These are phyloP conservation scores for Eucalyptus viminalis DNA, from an alignment of 345 rosid species.

Conservation along the genomic window DNA sequence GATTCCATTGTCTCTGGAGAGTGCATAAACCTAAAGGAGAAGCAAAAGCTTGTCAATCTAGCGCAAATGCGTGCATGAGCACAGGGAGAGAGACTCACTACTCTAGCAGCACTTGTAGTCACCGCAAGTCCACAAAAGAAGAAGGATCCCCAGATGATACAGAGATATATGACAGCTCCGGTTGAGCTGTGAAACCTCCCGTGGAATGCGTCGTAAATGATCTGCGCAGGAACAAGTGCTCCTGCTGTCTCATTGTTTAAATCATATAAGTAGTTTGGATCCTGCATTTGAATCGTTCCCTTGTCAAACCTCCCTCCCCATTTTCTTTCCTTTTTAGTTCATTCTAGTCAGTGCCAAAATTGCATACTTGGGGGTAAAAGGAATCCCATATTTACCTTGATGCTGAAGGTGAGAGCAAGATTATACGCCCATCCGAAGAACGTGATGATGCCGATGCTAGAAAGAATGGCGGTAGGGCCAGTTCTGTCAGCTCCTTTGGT, in stretches of 20 bases:
- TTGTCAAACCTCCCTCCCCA: neutral
- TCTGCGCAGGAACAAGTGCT: constrained; percentile 4
- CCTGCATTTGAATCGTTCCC: neutral
- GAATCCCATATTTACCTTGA: neutral
- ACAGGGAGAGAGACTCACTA: neutral
- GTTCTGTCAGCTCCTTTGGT: neutral
- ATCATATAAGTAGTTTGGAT: constrained; percentile 1
- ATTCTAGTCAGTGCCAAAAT: neutral
- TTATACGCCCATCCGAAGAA: constrained; percentile 1
- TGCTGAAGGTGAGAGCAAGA: constrained; percentile 2
- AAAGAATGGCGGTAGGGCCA: neutral
- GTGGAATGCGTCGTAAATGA: constrained; percentile 3
- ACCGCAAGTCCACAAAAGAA: constrained; percentile 11
- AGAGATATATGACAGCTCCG: constrained; percentile 7
- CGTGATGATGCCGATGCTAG: constrained; percentile 1
- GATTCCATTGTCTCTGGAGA: constrained; percentile 12
- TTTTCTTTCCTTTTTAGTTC: neutral
- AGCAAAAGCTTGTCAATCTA: neutral
- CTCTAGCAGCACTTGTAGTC: constrained; percentile 13
- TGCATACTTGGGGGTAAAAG: neutral
- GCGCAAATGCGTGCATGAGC: neutral
- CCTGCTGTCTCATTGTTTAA: constrained; percentile 8
- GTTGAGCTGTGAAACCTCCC: constrained; percentile 1
- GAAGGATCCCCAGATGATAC: constrained; percentile 15
- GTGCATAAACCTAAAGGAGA: neutral